Conservation (phyloP, 495 filamentous ascomycete genomes). For the Cercophora sp. region DNA sequence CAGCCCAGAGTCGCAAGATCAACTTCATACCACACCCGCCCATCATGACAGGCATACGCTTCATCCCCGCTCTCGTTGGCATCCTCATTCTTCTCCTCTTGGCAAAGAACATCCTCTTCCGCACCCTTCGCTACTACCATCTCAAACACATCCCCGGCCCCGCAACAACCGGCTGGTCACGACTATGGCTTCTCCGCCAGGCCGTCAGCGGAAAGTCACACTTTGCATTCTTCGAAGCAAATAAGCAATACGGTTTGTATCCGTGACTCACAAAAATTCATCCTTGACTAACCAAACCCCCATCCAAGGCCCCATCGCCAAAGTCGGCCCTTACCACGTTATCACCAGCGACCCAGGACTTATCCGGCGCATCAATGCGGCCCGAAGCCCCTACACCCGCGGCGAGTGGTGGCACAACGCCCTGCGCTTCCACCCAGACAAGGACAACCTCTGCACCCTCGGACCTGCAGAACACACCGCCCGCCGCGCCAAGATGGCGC, state of each 20-base stretch:
- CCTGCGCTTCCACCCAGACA: background rate
- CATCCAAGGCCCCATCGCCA: background rate
- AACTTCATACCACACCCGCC: too few relatives aligned
- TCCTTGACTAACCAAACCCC: background rate
- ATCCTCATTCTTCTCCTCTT: too few relatives aligned
- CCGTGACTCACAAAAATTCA: background rate
- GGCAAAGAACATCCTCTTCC: too few relatives aligned
- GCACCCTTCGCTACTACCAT: too few relatives aligned
- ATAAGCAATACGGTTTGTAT: background rate
- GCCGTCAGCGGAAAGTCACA: background rate
- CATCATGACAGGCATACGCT: too few relatives aligned
- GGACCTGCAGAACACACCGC: background rate
- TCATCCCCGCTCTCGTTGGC: too few relatives aligned
- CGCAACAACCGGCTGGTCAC: background rate
- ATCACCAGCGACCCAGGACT: background rate
- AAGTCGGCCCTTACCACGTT: background rate
- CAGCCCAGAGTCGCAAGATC: too few relatives aligned
- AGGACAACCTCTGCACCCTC: background rate
- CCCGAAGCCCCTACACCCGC: background rate
- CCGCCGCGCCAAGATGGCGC: background rate
- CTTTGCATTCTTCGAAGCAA: background rate
- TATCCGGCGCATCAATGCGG: background rate
- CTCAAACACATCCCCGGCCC: slow-evolving; percentile 1
- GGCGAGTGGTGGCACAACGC: background rate
- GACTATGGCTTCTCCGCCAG: background rate